These are phyloP conservation scores for Brachypodium distachyon DNA, from an alignment of 202 grass and related monocot species.

Conservation along the genomic window DNA sequence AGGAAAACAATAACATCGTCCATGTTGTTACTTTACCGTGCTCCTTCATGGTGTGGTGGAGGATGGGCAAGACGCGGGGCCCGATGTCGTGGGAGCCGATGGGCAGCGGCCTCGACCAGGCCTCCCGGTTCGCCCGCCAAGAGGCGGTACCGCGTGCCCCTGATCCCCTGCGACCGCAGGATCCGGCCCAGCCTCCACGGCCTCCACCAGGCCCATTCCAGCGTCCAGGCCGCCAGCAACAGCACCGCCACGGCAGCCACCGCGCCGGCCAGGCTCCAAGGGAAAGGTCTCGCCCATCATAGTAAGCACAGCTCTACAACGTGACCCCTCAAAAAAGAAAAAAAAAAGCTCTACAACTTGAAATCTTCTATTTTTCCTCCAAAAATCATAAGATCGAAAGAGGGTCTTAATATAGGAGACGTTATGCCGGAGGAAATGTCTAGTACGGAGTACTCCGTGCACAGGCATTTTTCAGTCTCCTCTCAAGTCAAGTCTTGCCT, in stretches of 20 bases:
- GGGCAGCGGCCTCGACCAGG: conserved; percentile 39
- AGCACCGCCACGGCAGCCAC: conserved; percentile 9
- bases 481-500: no score
- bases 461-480: no score
- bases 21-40: no score
- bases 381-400: no score
- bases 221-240: conserved; percentile 12
- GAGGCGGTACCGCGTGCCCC: conserved; percentile 41
- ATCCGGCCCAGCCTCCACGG: conserved; percentile 40
- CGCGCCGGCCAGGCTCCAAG: conserved; percentile 29
- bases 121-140: conserved; percentile 47
- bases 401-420: no score
- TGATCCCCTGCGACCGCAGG: conserved; percentile 50
- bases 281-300: neutral
- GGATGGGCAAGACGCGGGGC: conserved; percentile 35
- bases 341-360: no score
- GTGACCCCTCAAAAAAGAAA: no score
- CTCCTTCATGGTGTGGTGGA: conserved; percentile 11
- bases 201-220: conserved; percentile 47
- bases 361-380: no score
- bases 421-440: no score
- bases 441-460: no score
- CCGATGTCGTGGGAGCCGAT: conserved; percentile 50
- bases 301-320: no score
- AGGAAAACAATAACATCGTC: no score